Percentiles rank a stretch among this genome's conserved stretches.
Evolutionary conservation across 2,329 filamentous ascomycete species (phyloP).

Genomic region (Huntiella abstrusa): DNA sequence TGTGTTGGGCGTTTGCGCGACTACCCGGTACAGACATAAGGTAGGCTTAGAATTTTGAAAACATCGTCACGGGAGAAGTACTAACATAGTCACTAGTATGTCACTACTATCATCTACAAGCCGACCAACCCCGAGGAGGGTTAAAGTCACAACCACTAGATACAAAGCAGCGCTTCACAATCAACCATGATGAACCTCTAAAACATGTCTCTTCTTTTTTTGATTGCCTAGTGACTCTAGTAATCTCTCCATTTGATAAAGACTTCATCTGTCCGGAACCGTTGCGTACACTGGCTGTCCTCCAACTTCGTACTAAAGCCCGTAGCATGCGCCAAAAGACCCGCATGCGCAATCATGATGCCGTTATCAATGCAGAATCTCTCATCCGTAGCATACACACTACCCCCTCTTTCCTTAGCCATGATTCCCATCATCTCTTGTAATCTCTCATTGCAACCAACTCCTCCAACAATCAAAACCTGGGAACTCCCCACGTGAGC

Average conservation of each 20-base stretch:
- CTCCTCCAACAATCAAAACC: conserved; percentile 87
- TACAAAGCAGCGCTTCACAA: too few relatives aligned
- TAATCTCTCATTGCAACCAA: conserved; percentile 82
- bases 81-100: conserved; percentile 43
- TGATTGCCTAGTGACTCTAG: conserved; percentile 6
- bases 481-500: conserved; percentile 82
- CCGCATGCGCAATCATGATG: conserved; percentile 98
- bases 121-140: conserved; percentile 34
- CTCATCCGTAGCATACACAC: conserved; percentile 88
- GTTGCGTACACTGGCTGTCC: conserved; percentile 69
- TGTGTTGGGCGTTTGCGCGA: conserved; percentile 84
- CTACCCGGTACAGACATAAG: conserved; percentile 95
- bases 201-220: background rate
- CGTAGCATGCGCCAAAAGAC: conserved; percentile 64
- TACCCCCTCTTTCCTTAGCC: conserved; percentile 74
- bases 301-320: conserved; percentile 60
- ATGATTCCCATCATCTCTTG: conserved; percentile 98
- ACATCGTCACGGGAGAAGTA: background rate
- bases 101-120: conserved; percentile 96
- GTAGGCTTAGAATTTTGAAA: conserved; percentile 24
- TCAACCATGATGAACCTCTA: too few relatives aligned
- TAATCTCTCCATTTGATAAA: conserved; percentile 59
- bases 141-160: background rate
- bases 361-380: conserved; percentile 98
- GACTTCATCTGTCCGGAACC: conserved; percentile 69